These are phyloP conservation scores for Akanthomyces muscarius DNA, from an alignment of 2,329 filamentous ascomycete genomes.

Conservation along the genomic window DNA sequence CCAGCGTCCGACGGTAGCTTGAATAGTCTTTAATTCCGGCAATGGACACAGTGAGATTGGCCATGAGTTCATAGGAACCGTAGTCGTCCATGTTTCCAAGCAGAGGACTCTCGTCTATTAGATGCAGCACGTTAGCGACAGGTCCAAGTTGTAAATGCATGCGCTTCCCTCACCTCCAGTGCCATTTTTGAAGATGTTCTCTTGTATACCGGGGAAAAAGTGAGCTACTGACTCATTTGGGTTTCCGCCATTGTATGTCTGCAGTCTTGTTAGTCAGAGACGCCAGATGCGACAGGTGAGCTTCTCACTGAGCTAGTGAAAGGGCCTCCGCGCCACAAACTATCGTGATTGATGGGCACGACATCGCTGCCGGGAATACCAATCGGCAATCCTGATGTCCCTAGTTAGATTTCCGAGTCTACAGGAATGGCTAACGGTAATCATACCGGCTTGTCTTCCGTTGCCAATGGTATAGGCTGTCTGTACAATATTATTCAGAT, in stretches of 20 bases:
- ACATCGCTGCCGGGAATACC: constrained; percentile 40
- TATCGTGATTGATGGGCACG: constrained; percentile 45
- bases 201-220: constrained; percentile 39
- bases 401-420: background rate
- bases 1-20: constrained; percentile 39
- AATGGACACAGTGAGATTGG: constrained; percentile 41
- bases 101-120: constrained; percentile 33
- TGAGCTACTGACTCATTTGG: constrained; percentile 32
- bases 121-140: background rate
- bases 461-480: constrained; percentile 45
- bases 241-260: constrained; percentile 46
- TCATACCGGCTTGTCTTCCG: constrained; percentile 40
- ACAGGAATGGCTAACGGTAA: background rate
- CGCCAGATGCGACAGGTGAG: background rate
- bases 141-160: constrained; percentile 13
- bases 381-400: constrained; percentile 32
- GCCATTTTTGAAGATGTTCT: constrained; percentile 45
- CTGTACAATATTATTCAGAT: constrained; percentile 26
- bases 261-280: background rate
- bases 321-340: constrained; percentile 47
- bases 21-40: constrained; percentile 27
- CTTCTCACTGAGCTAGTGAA: constrained; percentile 38
- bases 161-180: constrained; percentile 35
- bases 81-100: constrained; percentile 38
- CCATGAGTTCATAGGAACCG: constrained; percentile 44